Conservation (phyloP, 768 basidiomycete genomes). For the Trametopsis cervina region DNA sequence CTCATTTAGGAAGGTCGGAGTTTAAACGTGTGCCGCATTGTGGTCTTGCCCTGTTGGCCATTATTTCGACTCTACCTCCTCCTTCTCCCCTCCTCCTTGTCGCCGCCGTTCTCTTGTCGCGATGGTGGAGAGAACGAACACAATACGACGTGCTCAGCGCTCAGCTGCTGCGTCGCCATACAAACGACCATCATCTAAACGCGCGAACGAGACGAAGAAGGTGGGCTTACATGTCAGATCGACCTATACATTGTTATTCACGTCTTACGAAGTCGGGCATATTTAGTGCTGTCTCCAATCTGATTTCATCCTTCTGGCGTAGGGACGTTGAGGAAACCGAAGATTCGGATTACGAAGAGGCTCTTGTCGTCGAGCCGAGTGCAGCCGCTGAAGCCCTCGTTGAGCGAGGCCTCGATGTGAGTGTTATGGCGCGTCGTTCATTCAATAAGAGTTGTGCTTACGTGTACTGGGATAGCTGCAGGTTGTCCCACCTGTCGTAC, state of each 20-base stretch:
- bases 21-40: neutral
- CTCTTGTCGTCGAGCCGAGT: neutral
- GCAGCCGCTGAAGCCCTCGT: slow-evolving; percentile 1
- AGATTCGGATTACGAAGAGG: neutral
- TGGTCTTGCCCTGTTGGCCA: neutral
- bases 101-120: neutral
- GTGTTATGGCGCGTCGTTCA: neutral
- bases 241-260: neutral
- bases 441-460: no score
- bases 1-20: neutral
- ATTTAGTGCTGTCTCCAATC: neutral
- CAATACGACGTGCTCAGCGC: neutral
- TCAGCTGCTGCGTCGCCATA: slow-evolving; percentile 1
- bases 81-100: slow-evolving; percentile 1
- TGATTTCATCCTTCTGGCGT: neutral
- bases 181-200: neutral
- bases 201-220: slow-evolving; percentile 2
- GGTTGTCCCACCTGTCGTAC: neutral
- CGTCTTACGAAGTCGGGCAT: neutral
- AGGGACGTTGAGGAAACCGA: neutral
- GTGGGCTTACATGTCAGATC: neutral
- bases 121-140: slow-evolving; percentile 3
- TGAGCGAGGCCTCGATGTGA: slow-evolving; percentile 5
- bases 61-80: slow-evolving; percentile 3
- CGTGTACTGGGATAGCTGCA: no score